Evolutionary conservation across 345 rosid species (phyloP).

Genomic region (Pistacia atlantica): DNA sequence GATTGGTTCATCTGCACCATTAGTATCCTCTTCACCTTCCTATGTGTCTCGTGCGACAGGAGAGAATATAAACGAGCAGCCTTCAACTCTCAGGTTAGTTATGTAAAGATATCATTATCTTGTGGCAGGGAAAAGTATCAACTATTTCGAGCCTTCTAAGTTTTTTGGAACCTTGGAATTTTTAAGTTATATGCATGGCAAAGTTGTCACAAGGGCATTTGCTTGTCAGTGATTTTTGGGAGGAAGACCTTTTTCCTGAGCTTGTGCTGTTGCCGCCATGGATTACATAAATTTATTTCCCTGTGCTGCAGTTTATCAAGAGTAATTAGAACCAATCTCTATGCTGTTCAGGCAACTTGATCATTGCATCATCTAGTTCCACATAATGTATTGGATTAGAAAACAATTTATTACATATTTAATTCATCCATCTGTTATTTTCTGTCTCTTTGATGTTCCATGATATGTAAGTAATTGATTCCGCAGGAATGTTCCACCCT

Average conservation of each 20-base stretch:
- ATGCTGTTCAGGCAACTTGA: background rate
- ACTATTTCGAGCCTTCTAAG: conserved; percentile 1
- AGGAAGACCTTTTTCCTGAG: background rate
- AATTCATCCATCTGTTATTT: background rate
- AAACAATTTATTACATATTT: background rate
- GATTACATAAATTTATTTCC: background rate
- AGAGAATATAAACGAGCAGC: conserved; percentile 31
- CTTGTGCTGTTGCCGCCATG: background rate
- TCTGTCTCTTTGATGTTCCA: background rate
- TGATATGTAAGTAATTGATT: background rate
- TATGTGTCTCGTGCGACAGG: conserved; percentile 17
- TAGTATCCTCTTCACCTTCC: conserved; percentile 24
- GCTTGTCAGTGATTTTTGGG: background rate
- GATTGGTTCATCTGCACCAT: conserved; percentile 26
- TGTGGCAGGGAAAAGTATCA: background rate
- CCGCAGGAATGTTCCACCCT: background rate
- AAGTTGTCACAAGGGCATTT: background rate
- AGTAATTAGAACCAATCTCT: conserved; percentile 7
- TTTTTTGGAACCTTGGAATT: background rate
- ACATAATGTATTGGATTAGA: background rate
- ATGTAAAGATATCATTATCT: background rate
- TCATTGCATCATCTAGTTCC: background rate
- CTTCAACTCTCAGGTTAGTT: conserved; percentile 38
- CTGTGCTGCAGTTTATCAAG: background rate
- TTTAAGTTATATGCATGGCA: background rate